Evolutionary conservation across 805 yeast genomes (phyloP).

Genomic region (Kodamaea laetipori): DNA sequence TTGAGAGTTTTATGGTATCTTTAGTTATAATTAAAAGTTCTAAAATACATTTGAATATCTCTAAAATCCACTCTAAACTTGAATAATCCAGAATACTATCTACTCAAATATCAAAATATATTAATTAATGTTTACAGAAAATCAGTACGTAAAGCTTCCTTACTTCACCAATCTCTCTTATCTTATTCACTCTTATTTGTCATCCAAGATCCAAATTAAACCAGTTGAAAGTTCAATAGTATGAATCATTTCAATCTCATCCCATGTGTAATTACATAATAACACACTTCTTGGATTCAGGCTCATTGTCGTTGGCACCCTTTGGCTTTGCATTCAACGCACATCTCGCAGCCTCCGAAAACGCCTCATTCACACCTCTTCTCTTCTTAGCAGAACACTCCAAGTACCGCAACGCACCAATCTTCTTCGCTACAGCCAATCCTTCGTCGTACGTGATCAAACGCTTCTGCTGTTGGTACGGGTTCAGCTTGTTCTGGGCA

Average conservation of each 20-base stretch:
- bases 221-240: too few relatives aligned
- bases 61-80: too few relatives aligned
- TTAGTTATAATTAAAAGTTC: too few relatives aligned
- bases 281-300: slow-evolving; percentile 42
- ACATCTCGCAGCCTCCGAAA: slow-evolving; percentile 97
- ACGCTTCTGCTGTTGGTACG: slow-evolving; percentile 45
- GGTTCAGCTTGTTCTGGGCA: slow-evolving; percentile 27
- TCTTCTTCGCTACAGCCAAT: slow-evolving; percentile 83
- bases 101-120: too few relatives aligned
- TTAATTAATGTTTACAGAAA: slow-evolving; percentile 2
- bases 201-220: too few relatives aligned
- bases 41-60: too few relatives aligned
- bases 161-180: too few relatives aligned
- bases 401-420: slow-evolving; percentile 91
- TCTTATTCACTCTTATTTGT: too few relatives aligned
- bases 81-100: too few relatives aligned
- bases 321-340: slow-evolving; percentile 88
- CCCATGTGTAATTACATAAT: too few relatives aligned
- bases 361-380: slow-evolving; percentile 98
- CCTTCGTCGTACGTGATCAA: slow-evolving; percentile 92
- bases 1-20: too few relatives aligned
- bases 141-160: background rate
- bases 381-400: slow-evolving; percentile 97
- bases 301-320: slow-evolving; percentile 58
- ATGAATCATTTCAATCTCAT: too few relatives aligned